phyloP scores from a whole-genome alignment of 176 grass and related monocot genomes.

The Ananas comosus region DNA sequence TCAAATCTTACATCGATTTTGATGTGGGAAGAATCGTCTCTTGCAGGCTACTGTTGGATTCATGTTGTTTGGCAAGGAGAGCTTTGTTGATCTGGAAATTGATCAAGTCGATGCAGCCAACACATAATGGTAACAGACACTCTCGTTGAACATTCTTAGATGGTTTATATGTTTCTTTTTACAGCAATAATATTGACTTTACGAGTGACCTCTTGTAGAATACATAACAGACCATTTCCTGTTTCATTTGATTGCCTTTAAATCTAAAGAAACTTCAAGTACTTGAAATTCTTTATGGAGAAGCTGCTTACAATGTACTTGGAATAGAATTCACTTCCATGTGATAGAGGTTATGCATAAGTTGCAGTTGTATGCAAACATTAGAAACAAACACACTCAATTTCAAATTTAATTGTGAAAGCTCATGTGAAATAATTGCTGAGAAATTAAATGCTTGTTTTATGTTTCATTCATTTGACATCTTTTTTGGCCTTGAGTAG shows the following conservation, averaged over 20 bases:
- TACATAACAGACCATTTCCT: neutral
- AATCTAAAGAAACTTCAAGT: no score
- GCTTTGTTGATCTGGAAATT: conserved; percentile 71
- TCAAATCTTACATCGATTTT: neutral
- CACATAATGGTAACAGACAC: conserved; percentile 14
- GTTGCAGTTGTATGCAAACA: neutral
- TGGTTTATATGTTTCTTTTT: neutral
- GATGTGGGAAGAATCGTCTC: conserved; percentile 21
- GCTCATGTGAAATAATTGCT: neutral
- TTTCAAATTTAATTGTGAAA: neutral
- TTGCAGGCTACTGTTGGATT: conserved; percentile 58
- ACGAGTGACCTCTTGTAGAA: neutral
- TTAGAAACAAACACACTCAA: neutral
- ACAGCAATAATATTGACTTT: neutral
- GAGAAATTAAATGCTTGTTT: neutral
- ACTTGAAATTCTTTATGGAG: no score
- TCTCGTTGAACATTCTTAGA: conserved; percentile 1
- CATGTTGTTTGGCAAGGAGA: conserved; percentile 80
- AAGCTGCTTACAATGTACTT: no score
- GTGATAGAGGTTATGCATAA: neutral
- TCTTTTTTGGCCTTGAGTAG: neutral
- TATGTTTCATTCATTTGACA: neutral
- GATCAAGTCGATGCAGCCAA: conserved; percentile 55
- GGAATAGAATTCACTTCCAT: no score
- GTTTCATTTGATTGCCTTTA: no score